These are phyloP conservation scores for Cronartium quercuum DNA, from an alignment of 1,284 basidiomycete genomes.

Conservation along the genomic window DNA sequence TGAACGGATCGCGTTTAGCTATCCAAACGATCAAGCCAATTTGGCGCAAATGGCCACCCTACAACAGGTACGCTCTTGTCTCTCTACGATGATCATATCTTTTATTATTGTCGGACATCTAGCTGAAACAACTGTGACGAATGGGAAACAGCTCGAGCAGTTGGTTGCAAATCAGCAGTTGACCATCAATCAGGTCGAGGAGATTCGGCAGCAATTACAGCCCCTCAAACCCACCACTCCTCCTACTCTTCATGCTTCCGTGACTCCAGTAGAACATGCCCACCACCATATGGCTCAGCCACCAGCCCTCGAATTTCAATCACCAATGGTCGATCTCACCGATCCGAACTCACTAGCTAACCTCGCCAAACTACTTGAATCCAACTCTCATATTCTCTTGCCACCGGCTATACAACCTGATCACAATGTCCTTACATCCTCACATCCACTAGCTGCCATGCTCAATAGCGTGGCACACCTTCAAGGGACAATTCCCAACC, in stretches of 20 bases:
- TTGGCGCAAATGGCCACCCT: slow-evolving; percentile 34
- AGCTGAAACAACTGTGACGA: neutral
- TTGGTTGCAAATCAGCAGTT: slow-evolving; percentile 36
- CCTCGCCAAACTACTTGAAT: slow-evolving; percentile 18
- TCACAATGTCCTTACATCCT: neutral
- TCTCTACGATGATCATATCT: neutral
- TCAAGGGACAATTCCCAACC: neutral
- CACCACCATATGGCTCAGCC: neutral
- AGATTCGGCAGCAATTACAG: slow-evolving; percentile 37
- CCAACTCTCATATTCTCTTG: slow-evolving; percentile 26
- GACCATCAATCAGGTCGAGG: slow-evolving; percentile 36
- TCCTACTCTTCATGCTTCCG: slow-evolving; percentile 5
- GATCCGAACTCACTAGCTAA: slow-evolving; percentile 31
- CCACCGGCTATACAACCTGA: slow-evolving; percentile 14
- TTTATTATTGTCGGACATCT: neutral
- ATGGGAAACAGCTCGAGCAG: slow-evolving; percentile 23
- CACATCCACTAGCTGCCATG: neutral
- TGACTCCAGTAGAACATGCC: slow-evolving; percentile 4
- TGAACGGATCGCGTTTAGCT: slow-evolving; percentile 16
- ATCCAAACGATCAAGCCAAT: slow-evolving; percentile 27
- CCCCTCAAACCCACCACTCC: slow-evolving; percentile 22
- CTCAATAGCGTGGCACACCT: neutral
- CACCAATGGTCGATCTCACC: slow-evolving; percentile 4
- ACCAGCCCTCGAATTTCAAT: neutral
- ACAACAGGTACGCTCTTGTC: slow-evolving; percentile 17